A percentile compares a stretch with the other conserved stretches of the same genome.
Conservation (phyloP, 371 early-diverging fungal genomes). For the Mucor velutinosus region DNA sequence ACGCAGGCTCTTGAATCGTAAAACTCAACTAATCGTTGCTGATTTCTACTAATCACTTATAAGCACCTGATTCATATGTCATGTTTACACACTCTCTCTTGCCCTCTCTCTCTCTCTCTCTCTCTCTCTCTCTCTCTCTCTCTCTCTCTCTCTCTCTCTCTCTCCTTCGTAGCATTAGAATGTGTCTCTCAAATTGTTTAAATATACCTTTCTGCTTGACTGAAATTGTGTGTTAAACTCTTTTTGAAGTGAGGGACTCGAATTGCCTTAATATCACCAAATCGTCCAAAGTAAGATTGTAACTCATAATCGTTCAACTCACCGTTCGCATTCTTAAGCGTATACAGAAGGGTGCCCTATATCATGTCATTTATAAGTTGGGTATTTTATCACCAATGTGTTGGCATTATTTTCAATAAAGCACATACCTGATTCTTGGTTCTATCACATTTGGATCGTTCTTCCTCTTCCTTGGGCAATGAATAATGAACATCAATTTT, state of each 20-base stretch:
- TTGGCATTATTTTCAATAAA: not conserved
- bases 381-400: not conserved
- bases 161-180: not conserved
- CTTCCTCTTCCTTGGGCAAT: slow-evolving; percentile 58
- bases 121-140: not conserved
- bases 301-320: slow-evolving; percentile 47
- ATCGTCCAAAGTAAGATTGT: slow-evolving; percentile 38
- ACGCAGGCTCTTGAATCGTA: slow-evolving; percentile 57
- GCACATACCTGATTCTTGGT: slow-evolving; percentile 53
- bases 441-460: slow-evolving; percentile 48
- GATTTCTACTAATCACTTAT: slow-evolving; percentile 16
- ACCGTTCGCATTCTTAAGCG: slow-evolving; percentile 38
- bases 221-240: slow-evolving; percentile 7
- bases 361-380: not conserved
- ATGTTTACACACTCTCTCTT: not conserved
- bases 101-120: not conserved
- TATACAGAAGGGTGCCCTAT: slow-evolving; percentile 57
- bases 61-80: not conserved
- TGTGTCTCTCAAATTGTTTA: not conserved
- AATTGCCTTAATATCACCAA: slow-evolving; percentile 55
- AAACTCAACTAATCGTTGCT: slow-evolving; percentile 60
- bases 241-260: slow-evolving; percentile 44
- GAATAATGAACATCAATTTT: slow-evolving; percentile 63
- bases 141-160: not conserved
- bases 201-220: slow-evolving; percentile 18